Base-by-base conservation (phyloP, 2,329 filamentous ascomycete species). In the Fusarium sp. region DNA sequence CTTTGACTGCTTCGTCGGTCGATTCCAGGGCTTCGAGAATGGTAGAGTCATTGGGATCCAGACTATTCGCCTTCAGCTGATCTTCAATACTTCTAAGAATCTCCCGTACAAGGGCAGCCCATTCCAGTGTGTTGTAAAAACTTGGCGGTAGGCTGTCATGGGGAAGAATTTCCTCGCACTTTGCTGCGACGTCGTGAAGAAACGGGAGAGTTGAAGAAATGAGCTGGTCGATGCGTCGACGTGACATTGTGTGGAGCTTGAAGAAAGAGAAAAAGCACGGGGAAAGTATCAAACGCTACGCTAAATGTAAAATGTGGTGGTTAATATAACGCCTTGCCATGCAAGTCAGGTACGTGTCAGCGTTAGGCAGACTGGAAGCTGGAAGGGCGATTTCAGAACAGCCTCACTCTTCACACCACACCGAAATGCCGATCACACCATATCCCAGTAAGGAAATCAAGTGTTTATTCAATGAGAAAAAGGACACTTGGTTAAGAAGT, bases 11-110 rank as follows among this genome's bases (percentile, higher is more conserved):
- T 10, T 0, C 22, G 27, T 6, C 27, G 14, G 42, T 11, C 0
- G 42, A 47, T 3, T 27, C 14, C 0, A 47, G 0, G 0, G 22
- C 42, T 0, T 27, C 42, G 42, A 47, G 42, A 27, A 47, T 6
- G 0, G 8, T 5, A 4, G 42, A 5, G 5, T 18, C 42, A 6
- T 47, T 22, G 0, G 14, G 22, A 27, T 47, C 22, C 1, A 18
- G 42, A 3, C 7, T 47, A 18, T 47, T 47, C 22, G 14, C 42
- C 22, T 18, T 27, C 42, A 2, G 14, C 14, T 47, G 42, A 18
- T 47, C 22, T 24, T 47, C 1, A 2, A 47, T 10, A 4, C 14
- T 14, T 14, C 0, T 22, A 0, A 47, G 22, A 2, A 47, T 47
- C 22, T 47, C 14, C 14, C 27, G 42, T 0, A 47, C 42, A 18